Evolutionary conservation across 257 asterid genomes (phyloP).

Genomic region (Solanum chmielewskii): DNA sequence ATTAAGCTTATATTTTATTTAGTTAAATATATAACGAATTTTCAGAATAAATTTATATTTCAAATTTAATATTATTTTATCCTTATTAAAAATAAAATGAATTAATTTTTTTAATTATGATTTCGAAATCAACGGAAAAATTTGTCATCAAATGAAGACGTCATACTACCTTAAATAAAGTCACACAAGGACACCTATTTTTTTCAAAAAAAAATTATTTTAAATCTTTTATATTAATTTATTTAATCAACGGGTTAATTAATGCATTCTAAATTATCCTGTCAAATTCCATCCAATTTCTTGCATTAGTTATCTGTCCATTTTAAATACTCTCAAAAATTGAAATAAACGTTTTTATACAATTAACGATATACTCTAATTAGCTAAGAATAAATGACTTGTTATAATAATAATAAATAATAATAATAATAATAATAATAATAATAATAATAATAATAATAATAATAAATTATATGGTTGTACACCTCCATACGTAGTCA

Average conservation of each 20-base stretch:
- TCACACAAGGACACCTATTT: too few species aligned
- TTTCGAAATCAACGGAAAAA: neutral
- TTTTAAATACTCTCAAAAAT: neutral
- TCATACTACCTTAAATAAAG: too few species aligned
- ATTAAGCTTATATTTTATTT: neutral
- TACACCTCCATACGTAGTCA: neutral
- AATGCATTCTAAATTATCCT: neutral
- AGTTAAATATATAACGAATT: neutral
- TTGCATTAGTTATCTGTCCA: neutral
- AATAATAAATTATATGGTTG: neutral
- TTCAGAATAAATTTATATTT: neutral
- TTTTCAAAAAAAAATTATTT: too few species aligned
- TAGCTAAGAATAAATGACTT: neutral
- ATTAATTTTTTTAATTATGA: neutral
- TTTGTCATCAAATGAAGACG: neutral
- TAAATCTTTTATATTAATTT: too few species aligned
- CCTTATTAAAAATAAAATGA: fast-evolving
- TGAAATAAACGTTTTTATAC: neutral
- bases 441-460: too few species aligned
- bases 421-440: too few species aligned
- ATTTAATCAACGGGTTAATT: neutral
- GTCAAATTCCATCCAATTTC: neutral
- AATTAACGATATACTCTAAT: neutral
- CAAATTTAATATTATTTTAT: neutral
- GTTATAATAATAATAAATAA: neutral